phyloP scores from a whole-genome alignment of 2,329 filamentous ascomycete genomes.

The Epichloe glyceriae region DNA sequence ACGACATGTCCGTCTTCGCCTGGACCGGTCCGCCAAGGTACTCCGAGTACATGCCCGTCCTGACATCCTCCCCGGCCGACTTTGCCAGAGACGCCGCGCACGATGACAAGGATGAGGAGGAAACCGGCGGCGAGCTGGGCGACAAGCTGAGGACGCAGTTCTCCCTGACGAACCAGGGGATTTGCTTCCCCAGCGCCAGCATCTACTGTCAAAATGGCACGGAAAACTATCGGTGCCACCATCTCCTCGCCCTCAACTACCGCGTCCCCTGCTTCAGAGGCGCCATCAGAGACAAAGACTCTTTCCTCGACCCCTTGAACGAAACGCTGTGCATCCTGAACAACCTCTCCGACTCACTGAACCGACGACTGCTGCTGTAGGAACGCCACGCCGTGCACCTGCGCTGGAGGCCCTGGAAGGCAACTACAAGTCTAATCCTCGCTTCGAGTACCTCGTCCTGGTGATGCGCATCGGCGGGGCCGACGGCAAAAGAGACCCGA shows the following conservation, averaged over 20 bases:
- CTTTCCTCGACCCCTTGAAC: background rate
- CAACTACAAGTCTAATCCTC: background rate
- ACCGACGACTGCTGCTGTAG: background rate
- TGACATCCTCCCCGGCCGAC: background rate
- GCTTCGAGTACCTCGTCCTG: background rate
- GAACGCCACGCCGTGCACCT: constrained; percentile 1
- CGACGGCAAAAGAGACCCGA: background rate
- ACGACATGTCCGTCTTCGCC: constrained; percentile 13
- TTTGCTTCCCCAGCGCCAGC: background rate
- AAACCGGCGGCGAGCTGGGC: background rate
- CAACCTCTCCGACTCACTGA: background rate
- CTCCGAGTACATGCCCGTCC: background rate
- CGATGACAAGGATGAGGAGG: background rate
- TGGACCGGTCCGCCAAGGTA: constrained; percentile 7
- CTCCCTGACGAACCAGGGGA: constrained; percentile 1
- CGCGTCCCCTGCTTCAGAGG: background rate
- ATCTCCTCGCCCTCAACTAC: background rate
- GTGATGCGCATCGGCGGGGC: background rate
- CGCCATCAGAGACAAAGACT: background rate
- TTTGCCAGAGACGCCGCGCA: background rate
- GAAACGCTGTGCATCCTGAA: background rate
- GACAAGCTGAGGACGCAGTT: background rate
- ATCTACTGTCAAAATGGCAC: constrained; percentile 1
- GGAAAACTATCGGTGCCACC: background rate
- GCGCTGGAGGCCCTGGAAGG: constrained; percentile 1